These are phyloP conservation scores for Cercospora sp. DNA, from an alignment of 2,329 filamentous ascomycete species.

Conservation along the genomic window DNA sequence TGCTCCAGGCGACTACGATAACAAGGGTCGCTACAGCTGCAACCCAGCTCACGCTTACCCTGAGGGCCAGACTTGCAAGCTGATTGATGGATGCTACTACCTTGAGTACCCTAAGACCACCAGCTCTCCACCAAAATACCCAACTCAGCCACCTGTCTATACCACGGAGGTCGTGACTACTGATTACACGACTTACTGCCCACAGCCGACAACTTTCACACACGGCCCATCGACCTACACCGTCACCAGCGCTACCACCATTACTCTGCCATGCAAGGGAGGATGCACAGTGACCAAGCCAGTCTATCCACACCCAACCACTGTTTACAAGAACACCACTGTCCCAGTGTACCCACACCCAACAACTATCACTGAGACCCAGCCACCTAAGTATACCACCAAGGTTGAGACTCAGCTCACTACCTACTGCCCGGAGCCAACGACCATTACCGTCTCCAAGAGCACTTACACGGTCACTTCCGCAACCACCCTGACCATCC, in stretches of 20 bases:
- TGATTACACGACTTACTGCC: constrained; percentile 69
- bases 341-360: not conserved
- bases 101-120: constrained; percentile 19
- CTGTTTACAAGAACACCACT: constrained; percentile 2
- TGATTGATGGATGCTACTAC: constrained; percentile 20
- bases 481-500: constrained; percentile 1
- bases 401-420: constrained; percentile 55
- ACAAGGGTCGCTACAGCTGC: constrained; percentile 18
- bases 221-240: constrained; percentile 68
- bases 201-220: constrained; percentile 62
- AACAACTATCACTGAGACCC: not conserved
- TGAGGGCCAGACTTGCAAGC: constrained; percentile 24
- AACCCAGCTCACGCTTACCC: constrained; percentile 28
- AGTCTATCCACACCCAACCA: constrained; percentile 56
- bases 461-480: constrained; percentile 67
- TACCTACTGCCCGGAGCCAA: constrained; percentile 67
- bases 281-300: constrained; percentile 43
- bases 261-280: constrained; percentile 28
- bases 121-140: constrained; percentile 19
- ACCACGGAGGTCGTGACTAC: constrained; percentile 63
- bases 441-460: constrained; percentile 62
- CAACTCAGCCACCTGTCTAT: constrained; percentile 35
- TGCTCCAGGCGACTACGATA: constrained; percentile 8
- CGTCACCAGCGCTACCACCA: constrained; percentile 51
- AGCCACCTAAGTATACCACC: not conserved